Conservation (phyloP, 768 basidiomycete species). For the Suillus ampliporus region DNA sequence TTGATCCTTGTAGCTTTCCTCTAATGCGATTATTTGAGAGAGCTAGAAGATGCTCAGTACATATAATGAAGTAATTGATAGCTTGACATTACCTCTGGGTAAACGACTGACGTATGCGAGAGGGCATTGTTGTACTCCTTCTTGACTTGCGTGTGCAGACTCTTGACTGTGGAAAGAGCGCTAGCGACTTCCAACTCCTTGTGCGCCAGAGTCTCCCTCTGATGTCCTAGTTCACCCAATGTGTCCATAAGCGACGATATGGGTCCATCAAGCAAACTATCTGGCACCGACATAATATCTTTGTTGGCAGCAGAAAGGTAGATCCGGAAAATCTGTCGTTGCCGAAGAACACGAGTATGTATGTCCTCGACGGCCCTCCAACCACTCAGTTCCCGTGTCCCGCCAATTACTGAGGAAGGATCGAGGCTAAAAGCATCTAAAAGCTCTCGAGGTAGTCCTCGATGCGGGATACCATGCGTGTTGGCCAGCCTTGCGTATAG, state of each 20-base stretch:
- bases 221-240: slow-evolving; percentile 54
- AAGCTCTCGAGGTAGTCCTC: slow-evolving; percentile 64
- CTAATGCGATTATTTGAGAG: slow-evolving; percentile 69
- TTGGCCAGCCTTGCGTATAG: slow-evolving; percentile 58
- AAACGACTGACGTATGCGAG: slow-evolving; percentile 73
- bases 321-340: slow-evolving; percentile 57
- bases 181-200: slow-evolving; percentile 56
- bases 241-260: slow-evolving; percentile 55
- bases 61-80: background rate
- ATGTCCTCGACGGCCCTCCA: slow-evolving; percentile 84
- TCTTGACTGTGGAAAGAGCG: slow-evolving; percentile 57
- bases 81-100: slow-evolving; percentile 66
- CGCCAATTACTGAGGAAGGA: slow-evolving; percentile 74
- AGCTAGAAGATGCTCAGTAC: slow-evolving; percentile 47
- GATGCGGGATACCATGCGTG: slow-evolving; percentile 52
- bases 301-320: slow-evolving; percentile 43
- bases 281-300: slow-evolving; percentile 22
- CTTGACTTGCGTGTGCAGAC: slow-evolving; percentile 61
- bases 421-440: slow-evolving; percentile 79
- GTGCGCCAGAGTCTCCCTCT: slow-evolving; percentile 48
- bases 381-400: slow-evolving; percentile 62
- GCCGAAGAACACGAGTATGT: slow-evolving; percentile 61
- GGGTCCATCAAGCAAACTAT: slow-evolving; percentile 58
- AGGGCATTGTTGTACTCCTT: slow-evolving; percentile 66
- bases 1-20: slow-evolving; percentile 80